Conservation (phyloP, 371 early-diverging fungal species). For the Syncephalastrum sp. region DNA sequence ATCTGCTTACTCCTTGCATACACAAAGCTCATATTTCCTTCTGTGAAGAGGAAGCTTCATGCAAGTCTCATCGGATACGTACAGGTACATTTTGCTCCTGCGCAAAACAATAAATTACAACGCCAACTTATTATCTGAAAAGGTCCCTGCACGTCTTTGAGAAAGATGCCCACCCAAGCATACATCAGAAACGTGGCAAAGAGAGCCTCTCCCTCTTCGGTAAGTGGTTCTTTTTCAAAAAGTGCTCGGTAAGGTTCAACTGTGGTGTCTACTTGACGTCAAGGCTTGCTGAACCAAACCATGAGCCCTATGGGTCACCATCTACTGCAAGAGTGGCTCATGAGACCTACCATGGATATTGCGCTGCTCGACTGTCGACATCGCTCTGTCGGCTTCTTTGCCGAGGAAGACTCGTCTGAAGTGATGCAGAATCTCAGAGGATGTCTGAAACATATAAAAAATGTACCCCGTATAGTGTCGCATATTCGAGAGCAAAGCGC, state of each 20-base stretch:
- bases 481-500: constrained; percentile 50
- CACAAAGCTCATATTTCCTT: neutral
- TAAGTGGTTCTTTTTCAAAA: constrained; percentile 18
- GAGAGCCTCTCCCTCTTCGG: constrained; percentile 73
- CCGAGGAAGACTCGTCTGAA: constrained; percentile 23
- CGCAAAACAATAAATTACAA: too few species aligned
- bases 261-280: too few species aligned
- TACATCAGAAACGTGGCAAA: constrained; percentile 54
- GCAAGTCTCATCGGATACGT: constrained; percentile 56
- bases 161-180: constrained; percentile 65
- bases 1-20: neutral
- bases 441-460: constrained; percentile 58
- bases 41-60: constrained; percentile 34
- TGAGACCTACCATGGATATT: constrained; percentile 56
- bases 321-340: constrained; percentile 64
- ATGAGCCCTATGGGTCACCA: constrained; percentile 57
- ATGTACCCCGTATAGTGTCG: constrained; percentile 56
- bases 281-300: constrained; percentile 65
- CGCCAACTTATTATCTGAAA: too few species aligned
- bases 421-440: constrained; percentile 32
- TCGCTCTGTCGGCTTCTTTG: constrained; percentile 52
- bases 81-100: constrained; percentile 44
- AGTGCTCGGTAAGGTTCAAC: neutral
- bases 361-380: constrained; percentile 52
- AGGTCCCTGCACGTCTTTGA: constrained; percentile 73